Percentiles rank a stretch among this genome's conserved stretches.
phyloP scores from a whole-genome alignment of 345 rosid species.

The Citrus inodora region DNA sequence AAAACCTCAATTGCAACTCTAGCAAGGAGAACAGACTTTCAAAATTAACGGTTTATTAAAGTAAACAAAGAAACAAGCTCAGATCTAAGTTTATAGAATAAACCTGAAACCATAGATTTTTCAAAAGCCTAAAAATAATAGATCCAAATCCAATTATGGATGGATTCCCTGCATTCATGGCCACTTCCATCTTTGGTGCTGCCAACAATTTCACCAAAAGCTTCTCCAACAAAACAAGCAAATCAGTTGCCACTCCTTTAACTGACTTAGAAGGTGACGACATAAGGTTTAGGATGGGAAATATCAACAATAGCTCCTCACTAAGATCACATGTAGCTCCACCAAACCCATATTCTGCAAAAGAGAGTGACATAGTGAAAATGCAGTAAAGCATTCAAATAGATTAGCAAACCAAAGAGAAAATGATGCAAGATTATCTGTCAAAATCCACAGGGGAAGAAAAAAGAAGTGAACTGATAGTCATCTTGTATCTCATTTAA shows the following conservation, averaged over 20 bases:
- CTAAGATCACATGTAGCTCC: constrained; percentile 31
- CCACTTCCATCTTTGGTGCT: constrained; percentile 41
- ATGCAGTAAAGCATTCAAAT: not conserved
- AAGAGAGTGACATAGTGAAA: not conserved
- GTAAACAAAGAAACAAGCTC: not conserved
- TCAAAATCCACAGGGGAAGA: not conserved
- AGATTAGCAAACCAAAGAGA: not conserved
- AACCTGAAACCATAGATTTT: constrained; percentile 82
- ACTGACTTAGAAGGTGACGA: constrained; percentile 79
- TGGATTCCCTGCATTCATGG: constrained; percentile 35
- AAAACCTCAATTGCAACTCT: constrained; percentile 10
- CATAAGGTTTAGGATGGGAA: constrained; percentile 68
- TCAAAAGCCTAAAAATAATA: constrained; percentile 63
- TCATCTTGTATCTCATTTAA: not conserved
- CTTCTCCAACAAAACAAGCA: constrained; percentile 65
- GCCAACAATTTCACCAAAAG: constrained; percentile 42
- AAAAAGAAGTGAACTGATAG: not conserved
- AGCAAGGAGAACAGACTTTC: not conserved
- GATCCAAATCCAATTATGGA: constrained; percentile 54
- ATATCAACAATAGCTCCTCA: constrained; percentile 68
- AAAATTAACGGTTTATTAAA: not conserved
- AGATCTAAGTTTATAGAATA: constrained; percentile 15
- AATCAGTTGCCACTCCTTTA: constrained; percentile 69
- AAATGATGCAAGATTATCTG: not conserved
- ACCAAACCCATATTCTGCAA: constrained; percentile 38